Conservation (phyloP, 2,329 filamentous ascomycete genomes). For the Colletotrichum chrysophilum region DNA sequence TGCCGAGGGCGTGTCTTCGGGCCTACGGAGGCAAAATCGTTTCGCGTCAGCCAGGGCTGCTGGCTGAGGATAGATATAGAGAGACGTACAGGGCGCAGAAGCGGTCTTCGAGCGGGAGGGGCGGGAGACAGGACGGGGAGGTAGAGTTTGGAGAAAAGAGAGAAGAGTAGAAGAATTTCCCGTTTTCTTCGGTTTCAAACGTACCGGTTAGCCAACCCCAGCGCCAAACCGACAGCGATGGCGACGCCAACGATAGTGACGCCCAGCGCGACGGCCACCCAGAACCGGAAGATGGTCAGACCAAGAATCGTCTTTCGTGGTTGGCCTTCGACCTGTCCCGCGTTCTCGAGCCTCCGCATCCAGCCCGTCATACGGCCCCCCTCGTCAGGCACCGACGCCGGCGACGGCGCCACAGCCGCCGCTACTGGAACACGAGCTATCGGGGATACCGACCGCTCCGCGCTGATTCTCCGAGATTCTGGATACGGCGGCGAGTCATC, state of each 20-base stretch:
- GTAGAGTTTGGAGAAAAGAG: neutral
- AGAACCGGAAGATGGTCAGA: conserved; percentile 17
- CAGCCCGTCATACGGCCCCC: neutral
- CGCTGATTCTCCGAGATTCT: neutral
- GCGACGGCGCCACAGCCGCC: neutral
- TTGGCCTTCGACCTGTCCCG: neutral
- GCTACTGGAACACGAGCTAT: neutral
- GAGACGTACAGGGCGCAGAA: neutral
- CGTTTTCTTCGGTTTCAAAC: conserved; percentile 6
- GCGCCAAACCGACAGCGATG: conserved; percentile 17
- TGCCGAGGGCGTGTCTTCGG: neutral
- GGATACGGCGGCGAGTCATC: conserved; percentile 2
- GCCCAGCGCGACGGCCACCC: conserved; percentile 15
- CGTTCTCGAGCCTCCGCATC: conserved; percentile 8
- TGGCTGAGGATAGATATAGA: neutral
- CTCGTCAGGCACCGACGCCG: neutral
- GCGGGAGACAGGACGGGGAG: neutral
- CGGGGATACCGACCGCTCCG: neutral
- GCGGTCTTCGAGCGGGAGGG: neutral
- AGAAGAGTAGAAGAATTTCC: neutral
- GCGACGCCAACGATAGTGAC: conserved; percentile 15
- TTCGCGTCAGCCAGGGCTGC: conserved; percentile 19
- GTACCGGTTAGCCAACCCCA: conserved; percentile 19
- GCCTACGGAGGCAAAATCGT: neutral
- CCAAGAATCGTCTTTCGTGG: conserved; percentile 15